These are phyloP conservation scores for Pestalotiopsis sp. DNA, from an alignment of 2,329 filamentous ascomycete species.

Conservation along the genomic window DNA sequence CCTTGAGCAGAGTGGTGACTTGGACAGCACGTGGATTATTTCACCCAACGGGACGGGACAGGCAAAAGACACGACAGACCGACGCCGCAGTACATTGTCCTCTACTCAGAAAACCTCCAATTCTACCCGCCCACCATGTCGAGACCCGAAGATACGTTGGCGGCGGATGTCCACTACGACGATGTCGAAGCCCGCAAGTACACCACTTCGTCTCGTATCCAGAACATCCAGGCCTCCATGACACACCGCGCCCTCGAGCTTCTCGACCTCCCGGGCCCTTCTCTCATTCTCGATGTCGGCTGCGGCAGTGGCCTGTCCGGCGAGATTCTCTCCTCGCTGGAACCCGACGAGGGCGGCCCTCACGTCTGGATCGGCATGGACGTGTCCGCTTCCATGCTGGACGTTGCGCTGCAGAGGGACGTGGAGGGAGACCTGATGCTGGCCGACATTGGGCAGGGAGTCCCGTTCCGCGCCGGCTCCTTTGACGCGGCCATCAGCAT, in stretches of 20 bases:
- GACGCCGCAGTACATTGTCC: not conserved
- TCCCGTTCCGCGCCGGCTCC: slow-evolving; percentile 87
- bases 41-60: not conserved
- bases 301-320: slow-evolving; percentile 94
- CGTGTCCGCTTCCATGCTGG: slow-evolving; percentile 94
- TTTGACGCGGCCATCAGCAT: slow-evolving; percentile 97
- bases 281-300: slow-evolving; percentile 92
- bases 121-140: slow-evolving; percentile 69
- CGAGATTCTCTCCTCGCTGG: slow-evolving; percentile 82
- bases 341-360: slow-evolving; percentile 73
- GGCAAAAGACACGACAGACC: not conserved
- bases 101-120: not conserved
- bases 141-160: slow-evolving; percentile 94
- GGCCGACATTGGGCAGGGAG: slow-evolving; percentile 91
- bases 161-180: slow-evolving; percentile 97
- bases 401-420: slow-evolving; percentile 86
- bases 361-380: slow-evolving; percentile 99
- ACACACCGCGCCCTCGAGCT: slow-evolving; percentile 91
- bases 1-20: slow-evolving; percentile 7
- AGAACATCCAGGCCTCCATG: slow-evolving; percentile 94
- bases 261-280: slow-evolving; percentile 77
- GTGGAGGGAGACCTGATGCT: slow-evolving; percentile 93
- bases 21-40: not conserved
- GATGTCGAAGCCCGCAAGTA: slow-evolving; percentile 96
- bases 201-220: slow-evolving; percentile 93